Base-by-base conservation (phyloP, 306 rosid genomes). In the Abrus pulchellus region DNA sequence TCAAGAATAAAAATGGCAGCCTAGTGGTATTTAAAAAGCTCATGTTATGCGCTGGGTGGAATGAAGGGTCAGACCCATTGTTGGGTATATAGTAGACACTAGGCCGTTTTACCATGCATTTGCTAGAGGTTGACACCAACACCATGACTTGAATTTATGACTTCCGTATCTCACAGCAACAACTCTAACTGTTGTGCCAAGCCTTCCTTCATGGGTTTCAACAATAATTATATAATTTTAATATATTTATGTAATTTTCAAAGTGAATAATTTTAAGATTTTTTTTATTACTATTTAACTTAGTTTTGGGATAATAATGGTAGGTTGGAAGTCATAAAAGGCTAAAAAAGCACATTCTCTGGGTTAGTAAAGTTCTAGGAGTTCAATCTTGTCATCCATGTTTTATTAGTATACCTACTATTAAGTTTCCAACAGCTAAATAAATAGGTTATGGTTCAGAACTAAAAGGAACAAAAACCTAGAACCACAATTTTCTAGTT, bases 371-470 rank as follows among this genome's bases (percentile, higher is more conserved):
- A 36, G 36, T 36, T 64, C 68, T 10, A 68, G 27, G 10, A 10
- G n/a, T 45, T 44, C 40, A 44, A 47, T 47, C 43, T 47, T 10
- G 29, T 4, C 75, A 49, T 48, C 74, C 38, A 56, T 41, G 59
- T 30, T 36, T 44, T 59, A 57, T 68, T 34, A 59, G 20, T 47
- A 47, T 20, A 38, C 43, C 28, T 61, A 28, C 30, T 29, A 13
- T 38, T 72, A 62, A 61, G 65, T 36, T 61, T 49, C 63, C 44
- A 61, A 60, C 53, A 59, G 29, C 59, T 48, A 49, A 72, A 61
- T 48, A 49, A 72, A 61, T 44, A 54, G 45, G 69, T 32, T 78
- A 67, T 28, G 34, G 30, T 61, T 20, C 13, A 66, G 9, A 44
- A 3, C 59, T 29, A 11, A 52, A 43, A 29, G 47, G 49, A 67